These are phyloP conservation scores for Mentha longifolia DNA, from an alignment of 257 asterid genomes.

Conservation along the genomic window DNA sequence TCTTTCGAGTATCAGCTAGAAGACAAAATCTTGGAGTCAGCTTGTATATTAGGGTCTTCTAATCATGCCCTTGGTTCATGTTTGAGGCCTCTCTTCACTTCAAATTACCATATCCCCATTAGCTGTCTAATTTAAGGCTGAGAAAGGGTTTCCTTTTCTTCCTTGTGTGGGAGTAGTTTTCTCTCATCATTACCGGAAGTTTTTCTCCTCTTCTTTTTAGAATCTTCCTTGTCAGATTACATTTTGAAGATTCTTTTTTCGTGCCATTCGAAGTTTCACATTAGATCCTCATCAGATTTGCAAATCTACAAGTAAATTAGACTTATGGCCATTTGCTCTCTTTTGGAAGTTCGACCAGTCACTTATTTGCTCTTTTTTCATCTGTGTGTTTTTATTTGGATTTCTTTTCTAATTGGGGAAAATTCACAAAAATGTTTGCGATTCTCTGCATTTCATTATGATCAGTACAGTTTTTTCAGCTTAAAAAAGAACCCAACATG, in stretches of 20 bases:
- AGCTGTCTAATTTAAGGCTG: neutral
- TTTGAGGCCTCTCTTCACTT: neutral
- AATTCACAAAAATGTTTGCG: neutral
- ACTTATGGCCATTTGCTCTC: neutral
- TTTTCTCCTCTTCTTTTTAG: neutral
- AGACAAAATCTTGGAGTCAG: neutral
- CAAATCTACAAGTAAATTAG: neutral
- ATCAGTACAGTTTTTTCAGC: neutral
- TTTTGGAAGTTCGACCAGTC: neutral
- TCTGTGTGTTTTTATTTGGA: neutral
- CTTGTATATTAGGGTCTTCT: neutral
- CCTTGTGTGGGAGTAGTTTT: neutral
- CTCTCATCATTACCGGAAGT: neutral
- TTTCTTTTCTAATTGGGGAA: constrained; percentile 2
- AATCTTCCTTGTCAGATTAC: neutral
- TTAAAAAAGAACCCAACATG: neutral
- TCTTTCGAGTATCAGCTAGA: constrained; percentile 8
- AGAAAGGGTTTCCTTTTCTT: neutral
- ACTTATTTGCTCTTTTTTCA: neutral
- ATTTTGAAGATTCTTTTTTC: neutral
- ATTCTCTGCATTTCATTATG: neutral
- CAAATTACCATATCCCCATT: neutral
- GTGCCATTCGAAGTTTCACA: neutral
- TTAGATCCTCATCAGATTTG: neutral
- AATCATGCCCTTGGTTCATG: neutral